Evolutionary conservation across 2,329 filamentous ascomycete species (phyloP).

Genomic region (Clonostachys chloroleuca): DNA sequence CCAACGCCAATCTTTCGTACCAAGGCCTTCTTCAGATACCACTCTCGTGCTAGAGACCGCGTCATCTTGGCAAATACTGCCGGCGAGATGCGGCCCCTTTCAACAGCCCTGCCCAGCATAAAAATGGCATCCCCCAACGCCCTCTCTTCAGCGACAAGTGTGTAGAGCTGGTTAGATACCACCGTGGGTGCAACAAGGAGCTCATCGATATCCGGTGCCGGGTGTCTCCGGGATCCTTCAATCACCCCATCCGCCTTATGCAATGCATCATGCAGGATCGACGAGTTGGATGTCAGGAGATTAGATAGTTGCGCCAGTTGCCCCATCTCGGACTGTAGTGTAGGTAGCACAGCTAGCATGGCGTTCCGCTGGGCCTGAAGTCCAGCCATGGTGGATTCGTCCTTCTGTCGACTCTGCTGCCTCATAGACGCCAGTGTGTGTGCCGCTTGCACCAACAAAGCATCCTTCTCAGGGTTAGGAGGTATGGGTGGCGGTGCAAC

Average conservation of each 20-base stretch:
- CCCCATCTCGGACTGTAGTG: conserved; percentile 69
- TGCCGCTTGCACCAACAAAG: conserved; percentile 73
- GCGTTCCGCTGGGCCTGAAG: conserved; percentile 76
- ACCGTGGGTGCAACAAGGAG: conserved; percentile 90
- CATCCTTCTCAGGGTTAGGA: conserved; percentile 93
- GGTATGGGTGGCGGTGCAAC: conserved; percentile 79
- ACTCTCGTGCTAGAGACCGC: conserved; percentile 69
- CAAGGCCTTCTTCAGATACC: conserved; percentile 79
- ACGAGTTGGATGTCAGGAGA: conserved; percentile 71
- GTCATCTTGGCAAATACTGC: conserved; percentile 78
- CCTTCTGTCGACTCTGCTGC: conserved; percentile 65
- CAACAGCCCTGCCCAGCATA: conserved; percentile 70
- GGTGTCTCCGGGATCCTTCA: conserved; percentile 62
- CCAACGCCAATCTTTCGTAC: conserved; percentile 73
- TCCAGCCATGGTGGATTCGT: conserved; percentile 68
- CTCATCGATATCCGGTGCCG: conserved; percentile 78
- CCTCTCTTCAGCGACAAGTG: conserved; percentile 81
- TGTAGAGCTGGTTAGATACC: conserved; percentile 89
- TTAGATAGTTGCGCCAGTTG: conserved; percentile 67
- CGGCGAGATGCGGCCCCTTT: conserved; percentile 65
- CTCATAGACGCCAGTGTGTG: conserved; percentile 65
- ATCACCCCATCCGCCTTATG: conserved; percentile 76
- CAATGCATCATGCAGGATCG: conserved; percentile 73
- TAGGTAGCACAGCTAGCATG: conserved; percentile 64
- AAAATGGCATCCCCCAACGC: conserved; percentile 85